Evolutionary conservation across 495 filamentous ascomycete genomes (phyloP), one percentile per base, ranked within the genome.

Genomic region (Podospora appendiculata): DNA sequence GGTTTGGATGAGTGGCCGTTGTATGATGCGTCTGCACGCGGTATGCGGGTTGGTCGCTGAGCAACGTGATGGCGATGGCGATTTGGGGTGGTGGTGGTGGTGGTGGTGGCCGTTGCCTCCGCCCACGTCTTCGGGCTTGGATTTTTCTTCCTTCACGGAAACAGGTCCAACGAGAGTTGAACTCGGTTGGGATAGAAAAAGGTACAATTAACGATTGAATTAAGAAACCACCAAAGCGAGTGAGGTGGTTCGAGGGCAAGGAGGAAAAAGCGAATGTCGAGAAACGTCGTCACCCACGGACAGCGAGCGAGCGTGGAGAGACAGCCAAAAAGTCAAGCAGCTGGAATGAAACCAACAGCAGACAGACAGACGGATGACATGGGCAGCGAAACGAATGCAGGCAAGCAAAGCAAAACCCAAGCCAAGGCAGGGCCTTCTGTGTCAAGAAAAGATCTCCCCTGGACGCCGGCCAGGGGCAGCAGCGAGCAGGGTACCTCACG

Each of bases 211-310:
- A 65, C 60, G 68, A 70, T 61, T 62, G 69, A 60, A 63, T 45
- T 56, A 70, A 66, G 55, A 62, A 62, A 64, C 65, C 69, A 70
- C 70, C 69, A 72, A 65, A 79, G 67, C 76, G 74, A 77, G 66
- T 75, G 73, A 79, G 63, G 62, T 59, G 59, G 64, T 54, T 52
- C 46, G 42, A 55, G 47, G 47, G 56, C 48, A 25, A 65, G 59
- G 53, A 56, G 64, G 59, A 56, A 63, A 55, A 53, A 57, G 57
- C 57, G 50, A 56, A 63, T 48, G 54, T 59, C 42, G 41, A 59
- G 48, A 55, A n/a, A 32, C 14, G 14, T 40, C 39, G 35, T 42
- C 55, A 52, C 39, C 33, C 47, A 50, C 53, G 43, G 43, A 14
- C 14, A 45, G 32, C 32, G 47, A 55, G 41, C 48, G 50, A 50